phyloP scores from a whole-genome alignment of 73 alveolate species.

The Paramecium sexaurelia region DNA sequence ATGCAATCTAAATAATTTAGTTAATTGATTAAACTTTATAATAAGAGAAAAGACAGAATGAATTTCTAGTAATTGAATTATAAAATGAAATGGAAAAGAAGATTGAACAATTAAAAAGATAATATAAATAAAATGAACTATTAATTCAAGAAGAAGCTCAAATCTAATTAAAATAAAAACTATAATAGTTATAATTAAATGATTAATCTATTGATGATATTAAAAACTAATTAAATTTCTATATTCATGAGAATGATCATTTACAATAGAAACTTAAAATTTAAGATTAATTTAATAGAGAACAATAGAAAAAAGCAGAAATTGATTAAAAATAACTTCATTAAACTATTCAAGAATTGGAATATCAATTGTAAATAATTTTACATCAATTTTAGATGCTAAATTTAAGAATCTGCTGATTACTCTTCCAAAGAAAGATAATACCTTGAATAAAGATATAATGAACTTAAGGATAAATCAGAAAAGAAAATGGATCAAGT shows the following conservation, averaged over 20 bases:
- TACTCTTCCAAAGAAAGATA: conserved; percentile 44
- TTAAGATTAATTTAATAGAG: neutral
- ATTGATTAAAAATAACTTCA: neutral
- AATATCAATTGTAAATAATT: conserved; percentile 26
- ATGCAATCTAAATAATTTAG: neutral
- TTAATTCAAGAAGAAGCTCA: conserved; percentile 28
- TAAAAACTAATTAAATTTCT: neutral
- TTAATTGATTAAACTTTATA: neutral
- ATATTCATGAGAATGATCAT: conserved; percentile 35
- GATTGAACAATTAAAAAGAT: neutral
- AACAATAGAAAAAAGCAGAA: neutral
- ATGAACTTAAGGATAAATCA: conserved; percentile 34
- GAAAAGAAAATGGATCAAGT: conserved; percentile 21
- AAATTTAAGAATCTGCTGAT: conserved; percentile 48
- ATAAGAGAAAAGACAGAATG: neutral
- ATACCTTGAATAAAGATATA: neutral
- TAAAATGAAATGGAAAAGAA: conserved; percentile 24
- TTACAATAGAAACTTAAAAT: neutral
- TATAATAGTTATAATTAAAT: neutral
- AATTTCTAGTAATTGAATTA: neutral
- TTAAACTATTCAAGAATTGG: neutral
- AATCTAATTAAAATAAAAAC: conserved; percentile 33
- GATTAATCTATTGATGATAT: neutral
- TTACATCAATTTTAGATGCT: neutral
- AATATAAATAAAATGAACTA: conserved; percentile 6